These are phyloP conservation scores for Hirsutella rhossiliensis DNA, from an alignment of 2,329 filamentous ascomycete species.

Conservation along the genomic window DNA sequence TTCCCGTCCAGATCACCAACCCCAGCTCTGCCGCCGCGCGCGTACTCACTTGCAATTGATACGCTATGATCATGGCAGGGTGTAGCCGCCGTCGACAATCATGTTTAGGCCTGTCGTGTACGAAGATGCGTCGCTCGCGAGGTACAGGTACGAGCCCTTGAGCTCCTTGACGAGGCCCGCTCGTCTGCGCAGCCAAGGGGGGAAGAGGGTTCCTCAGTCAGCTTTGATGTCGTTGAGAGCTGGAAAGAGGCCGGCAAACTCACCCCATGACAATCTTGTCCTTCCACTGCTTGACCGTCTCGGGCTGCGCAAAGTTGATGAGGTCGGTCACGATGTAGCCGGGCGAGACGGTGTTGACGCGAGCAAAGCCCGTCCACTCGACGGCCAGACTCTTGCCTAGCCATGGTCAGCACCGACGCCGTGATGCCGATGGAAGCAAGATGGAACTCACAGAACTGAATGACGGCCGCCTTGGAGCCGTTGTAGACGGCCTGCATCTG, in stretches of 20 bases:
- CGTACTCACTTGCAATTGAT: too few relatives aligned
- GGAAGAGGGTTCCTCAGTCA: neutral
- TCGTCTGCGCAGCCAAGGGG: slow-evolving; percentile 28
- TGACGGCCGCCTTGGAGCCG: slow-evolving; percentile 54
- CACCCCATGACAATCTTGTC: slow-evolving; percentile 69
- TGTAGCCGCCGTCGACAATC: slow-evolving; percentile 66
- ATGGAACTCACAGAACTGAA: slow-evolving; percentile 39
- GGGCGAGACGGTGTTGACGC: slow-evolving; percentile 60
- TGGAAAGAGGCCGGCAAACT: slow-evolving; percentile 11
- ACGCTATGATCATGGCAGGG: slow-evolving; percentile 35
- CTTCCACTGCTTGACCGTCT: slow-evolving; percentile 62
- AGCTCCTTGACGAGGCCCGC: slow-evolving; percentile 64
- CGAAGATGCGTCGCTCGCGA: slow-evolving; percentile 70
- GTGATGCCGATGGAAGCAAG: neutral
- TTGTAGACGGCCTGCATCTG: slow-evolving; percentile 67
- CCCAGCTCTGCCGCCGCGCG: too few relatives aligned
- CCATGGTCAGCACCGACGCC: neutral
- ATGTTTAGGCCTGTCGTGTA: slow-evolving; percentile 70
- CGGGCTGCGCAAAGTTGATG: slow-evolving; percentile 48
- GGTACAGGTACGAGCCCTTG: slow-evolving; percentile 72
- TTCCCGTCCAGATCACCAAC: too few relatives aligned
- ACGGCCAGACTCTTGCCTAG: slow-evolving; percentile 51
- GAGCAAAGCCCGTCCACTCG: slow-evolving; percentile 66
- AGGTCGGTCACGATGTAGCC: slow-evolving; percentile 70
- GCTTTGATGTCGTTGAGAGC: neutral